These are phyloP conservation scores for Nectriaceae sp. DNA, from an alignment of 2,329 filamentous ascomycete species.

Conservation along the genomic window DNA sequence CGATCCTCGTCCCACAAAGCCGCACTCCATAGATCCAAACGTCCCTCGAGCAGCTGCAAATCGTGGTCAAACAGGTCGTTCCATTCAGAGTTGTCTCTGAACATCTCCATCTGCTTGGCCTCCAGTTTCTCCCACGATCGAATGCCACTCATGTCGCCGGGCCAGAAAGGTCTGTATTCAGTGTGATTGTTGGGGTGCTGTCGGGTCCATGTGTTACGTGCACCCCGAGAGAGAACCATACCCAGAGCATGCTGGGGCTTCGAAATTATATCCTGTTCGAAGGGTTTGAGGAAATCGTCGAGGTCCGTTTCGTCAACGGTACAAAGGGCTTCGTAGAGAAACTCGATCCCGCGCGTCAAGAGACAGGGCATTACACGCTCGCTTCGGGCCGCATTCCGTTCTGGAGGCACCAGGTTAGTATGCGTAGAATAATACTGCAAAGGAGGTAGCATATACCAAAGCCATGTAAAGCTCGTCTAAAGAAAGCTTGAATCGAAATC, in stretches of 20 bases:
- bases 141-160: background rate
- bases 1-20: slow-evolving; percentile 13
- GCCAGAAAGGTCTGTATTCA: slow-evolving; percentile 9
- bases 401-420: background rate
- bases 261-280: background rate
- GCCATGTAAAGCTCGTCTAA: slow-evolving; percentile 6
- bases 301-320: background rate
- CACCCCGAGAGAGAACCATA: slow-evolving; percentile 11
- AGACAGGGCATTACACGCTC: slow-evolving; percentile 11
- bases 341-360: slow-evolving; percentile 6
- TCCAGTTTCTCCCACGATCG: slow-evolving; percentile 9
- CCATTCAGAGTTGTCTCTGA: background rate
- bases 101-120: background rate
- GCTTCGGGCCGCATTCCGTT: background rate
- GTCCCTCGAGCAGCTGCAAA: slow-evolving; percentile 5
- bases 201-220: slow-evolving; percentile 8
- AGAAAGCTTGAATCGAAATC: slow-evolving; percentile 7
- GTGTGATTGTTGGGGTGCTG: background rate
- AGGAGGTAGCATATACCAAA: slow-evolving; percentile 1
- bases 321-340: slow-evolving; percentile 10
- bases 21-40: slow-evolving; percentile 12
- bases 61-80: slow-evolving; percentile 5
- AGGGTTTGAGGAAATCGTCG: slow-evolving; percentile 1
- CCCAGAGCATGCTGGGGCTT: slow-evolving; percentile 5
- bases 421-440: background rate